Conservation (phyloP, 257 asterid species). For the Lantana camara region DNA sequence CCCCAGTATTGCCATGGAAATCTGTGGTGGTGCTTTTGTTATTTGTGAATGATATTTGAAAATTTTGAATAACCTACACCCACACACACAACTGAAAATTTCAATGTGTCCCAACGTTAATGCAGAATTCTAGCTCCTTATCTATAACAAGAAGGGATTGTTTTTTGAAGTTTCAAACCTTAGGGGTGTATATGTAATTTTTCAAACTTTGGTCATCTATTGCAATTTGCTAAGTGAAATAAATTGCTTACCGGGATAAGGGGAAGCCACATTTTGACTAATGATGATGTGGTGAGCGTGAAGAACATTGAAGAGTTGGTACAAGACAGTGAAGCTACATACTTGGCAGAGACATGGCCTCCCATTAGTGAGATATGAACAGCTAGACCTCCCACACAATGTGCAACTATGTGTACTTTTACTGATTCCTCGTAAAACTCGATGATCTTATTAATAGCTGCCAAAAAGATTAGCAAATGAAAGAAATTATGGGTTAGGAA, state of each 20-base stretch:
- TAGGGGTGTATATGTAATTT: too few species aligned
- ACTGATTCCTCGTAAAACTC: slow-evolving; percentile 35
- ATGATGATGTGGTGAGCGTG: slow-evolving; percentile 46
- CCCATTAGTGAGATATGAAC: slow-evolving; percentile 63
- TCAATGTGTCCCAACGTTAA: too few species aligned
- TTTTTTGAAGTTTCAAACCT: too few species aligned
- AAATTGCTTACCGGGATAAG: slow-evolving; percentile 47
- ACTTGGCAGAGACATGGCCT: slow-evolving; percentile 44
- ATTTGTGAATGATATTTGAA: not conserved
- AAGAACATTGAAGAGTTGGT: slow-evolving; percentile 65
- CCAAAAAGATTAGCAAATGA: slow-evolving; percentile 5
- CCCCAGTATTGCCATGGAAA: slow-evolving; percentile 55
- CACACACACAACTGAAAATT: too few species aligned
- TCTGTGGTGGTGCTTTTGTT: slow-evolving; percentile 27
- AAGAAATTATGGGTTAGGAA: not conserved
- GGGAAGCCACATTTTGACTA: slow-evolving; percentile 60
- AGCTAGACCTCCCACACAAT: slow-evolving; percentile 59
- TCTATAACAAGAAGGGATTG: too few species aligned
- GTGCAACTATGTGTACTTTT: slow-evolving; percentile 51
- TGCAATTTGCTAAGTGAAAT: not conserved
- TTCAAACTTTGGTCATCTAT: too few species aligned
- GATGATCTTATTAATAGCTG: slow-evolving; percentile 47
- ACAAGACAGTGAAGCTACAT: slow-evolving; percentile 57
- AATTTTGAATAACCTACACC: too few species aligned
- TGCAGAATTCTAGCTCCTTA: too few species aligned